phyloP scores from a whole-genome alignment of 1,284 basidiomycete genomes.

The Boletus semigastroideus region DNA sequence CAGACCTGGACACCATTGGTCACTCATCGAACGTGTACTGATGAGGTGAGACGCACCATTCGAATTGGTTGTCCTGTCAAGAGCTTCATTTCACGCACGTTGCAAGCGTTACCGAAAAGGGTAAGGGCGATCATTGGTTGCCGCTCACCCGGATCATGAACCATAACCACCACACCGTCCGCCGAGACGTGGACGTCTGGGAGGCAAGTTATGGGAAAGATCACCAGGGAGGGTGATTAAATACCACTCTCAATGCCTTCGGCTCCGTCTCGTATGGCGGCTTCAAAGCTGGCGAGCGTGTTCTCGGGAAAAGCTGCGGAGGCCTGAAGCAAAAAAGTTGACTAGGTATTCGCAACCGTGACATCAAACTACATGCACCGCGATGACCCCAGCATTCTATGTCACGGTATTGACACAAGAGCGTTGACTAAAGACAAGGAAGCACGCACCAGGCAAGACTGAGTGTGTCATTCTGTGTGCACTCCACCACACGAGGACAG shows the following conservation, averaged over 20 bases:
- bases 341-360: conserved; percentile 10
- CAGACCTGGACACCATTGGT: conserved; percentile 45
- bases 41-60: conserved; percentile 44
- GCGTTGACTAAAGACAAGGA: not conserved
- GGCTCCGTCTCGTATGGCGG: conserved; percentile 89
- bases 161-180: conserved; percentile 92
- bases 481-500: not conserved
- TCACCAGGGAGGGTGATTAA: conserved; percentile 39
- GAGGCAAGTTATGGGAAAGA: conserved; percentile 50
- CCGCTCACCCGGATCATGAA: conserved; percentile 84
- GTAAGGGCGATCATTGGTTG: conserved; percentile 23
- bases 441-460: conserved; percentile 27
- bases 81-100: conserved; percentile 41
- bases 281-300: conserved; percentile 89
- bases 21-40: conserved; percentile 21
- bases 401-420: conserved; percentile 3
- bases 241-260: conserved; percentile 94
- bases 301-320: conserved; percentile 89
- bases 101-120: conserved; percentile 19
- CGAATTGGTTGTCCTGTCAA: conserved; percentile 69
- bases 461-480: conserved; percentile 22
- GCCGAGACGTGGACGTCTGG: conserved; percentile 94
- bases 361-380: conserved; percentile 60
- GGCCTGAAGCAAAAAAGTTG: conserved; percentile 51
- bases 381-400: conserved; percentile 93